Conservation (phyloP, 495 filamentous ascomycete genomes). For the Neurospora tetrasperma region DNA sequence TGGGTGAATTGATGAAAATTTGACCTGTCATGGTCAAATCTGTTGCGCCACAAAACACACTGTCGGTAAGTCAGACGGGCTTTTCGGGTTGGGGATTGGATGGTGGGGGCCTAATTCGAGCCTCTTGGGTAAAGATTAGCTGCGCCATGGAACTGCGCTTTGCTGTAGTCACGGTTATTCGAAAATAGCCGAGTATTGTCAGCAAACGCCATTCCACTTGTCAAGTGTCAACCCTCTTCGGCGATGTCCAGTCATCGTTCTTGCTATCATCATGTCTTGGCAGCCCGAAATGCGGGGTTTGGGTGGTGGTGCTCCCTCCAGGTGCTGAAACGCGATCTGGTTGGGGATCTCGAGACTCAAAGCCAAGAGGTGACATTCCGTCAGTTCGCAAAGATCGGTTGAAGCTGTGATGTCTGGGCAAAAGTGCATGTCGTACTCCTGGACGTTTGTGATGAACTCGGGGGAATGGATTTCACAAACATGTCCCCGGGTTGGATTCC, state of each 20-base stretch:
- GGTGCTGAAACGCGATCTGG: background rate
- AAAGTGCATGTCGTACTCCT: background rate
- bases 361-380: background rate
- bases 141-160: background rate
- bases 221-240: background rate
- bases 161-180: background rate
- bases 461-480: background rate
- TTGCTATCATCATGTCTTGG: background rate
- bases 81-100: background rate
- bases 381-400: background rate
- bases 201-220: background rate
- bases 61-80: background rate
- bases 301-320: background rate
- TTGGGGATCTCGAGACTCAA: background rate
- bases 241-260: background rate
- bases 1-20: background rate
- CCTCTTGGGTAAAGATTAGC: background rate
- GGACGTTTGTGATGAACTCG: background rate
- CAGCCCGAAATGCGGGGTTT: background rate
- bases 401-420: background rate
- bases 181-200: background rate
- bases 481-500: background rate
- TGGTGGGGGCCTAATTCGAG: background rate
- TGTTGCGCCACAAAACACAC: background rate
- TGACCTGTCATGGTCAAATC: background rate